These are phyloP conservation scores for Sclerotinia subarctica DNA, from an alignment of 2,329 filamentous ascomycete genomes.

Conservation along the genomic window DNA sequence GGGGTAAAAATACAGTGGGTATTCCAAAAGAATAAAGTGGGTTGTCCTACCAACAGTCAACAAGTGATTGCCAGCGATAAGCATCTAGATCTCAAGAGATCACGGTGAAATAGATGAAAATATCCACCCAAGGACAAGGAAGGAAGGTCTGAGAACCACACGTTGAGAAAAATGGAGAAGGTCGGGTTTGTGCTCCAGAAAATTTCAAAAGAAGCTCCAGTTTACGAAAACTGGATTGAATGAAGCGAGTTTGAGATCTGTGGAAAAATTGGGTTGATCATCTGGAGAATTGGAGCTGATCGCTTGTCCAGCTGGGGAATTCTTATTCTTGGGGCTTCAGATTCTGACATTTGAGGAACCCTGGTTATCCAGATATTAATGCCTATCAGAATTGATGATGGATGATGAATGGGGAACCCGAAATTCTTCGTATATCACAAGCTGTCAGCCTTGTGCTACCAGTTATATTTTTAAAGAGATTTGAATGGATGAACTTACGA, in stretches of 20 bases:
- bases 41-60: constrained; percentile 8
- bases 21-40: neutral
- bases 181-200: neutral
- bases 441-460: constrained; percentile 11
- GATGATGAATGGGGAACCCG: neutral
- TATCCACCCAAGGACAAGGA: neutral
- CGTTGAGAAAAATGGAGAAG: constrained; percentile 8
- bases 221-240: neutral
- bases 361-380: neutral
- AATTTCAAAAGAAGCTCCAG: neutral
- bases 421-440: neutral
- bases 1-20: constrained; percentile 8
- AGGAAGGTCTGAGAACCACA: neutral
- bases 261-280: constrained; percentile 15
- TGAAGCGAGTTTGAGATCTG: constrained; percentile 1
- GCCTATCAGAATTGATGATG: neutral
- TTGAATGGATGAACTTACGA: neutral
- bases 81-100: neutral
- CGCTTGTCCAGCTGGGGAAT: constrained; percentile 10
- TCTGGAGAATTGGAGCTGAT: constrained; percentile 19
- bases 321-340: constrained; percentile 3
- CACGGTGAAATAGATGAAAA: neutral
- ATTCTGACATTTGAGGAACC: neutral
- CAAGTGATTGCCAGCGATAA: neutral
- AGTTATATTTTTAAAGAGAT: neutral